These are phyloP conservation scores for Chytriomyces sp. DNA, from an alignment of 192 early-diverging fungal species.

Conservation along the genomic window DNA sequence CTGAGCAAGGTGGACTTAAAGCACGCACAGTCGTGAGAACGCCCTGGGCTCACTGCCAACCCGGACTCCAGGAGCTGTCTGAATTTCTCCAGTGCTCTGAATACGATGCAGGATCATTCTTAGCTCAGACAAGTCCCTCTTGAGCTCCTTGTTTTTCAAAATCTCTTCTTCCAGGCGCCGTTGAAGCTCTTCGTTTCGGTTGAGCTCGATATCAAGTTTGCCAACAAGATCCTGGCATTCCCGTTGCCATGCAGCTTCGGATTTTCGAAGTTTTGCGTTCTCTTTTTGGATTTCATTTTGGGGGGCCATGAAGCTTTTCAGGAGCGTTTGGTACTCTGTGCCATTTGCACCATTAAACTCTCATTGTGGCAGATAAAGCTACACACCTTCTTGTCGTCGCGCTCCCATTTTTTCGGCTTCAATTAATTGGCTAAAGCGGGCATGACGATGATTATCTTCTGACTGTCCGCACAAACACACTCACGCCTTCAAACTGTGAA, in stretches of 20 bases:
- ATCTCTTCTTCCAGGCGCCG: slow-evolving; percentile 39
- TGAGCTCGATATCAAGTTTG: slow-evolving; percentile 54
- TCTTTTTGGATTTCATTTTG: slow-evolving; percentile 52
- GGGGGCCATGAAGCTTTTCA: slow-evolving; percentile 49
- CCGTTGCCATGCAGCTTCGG: slow-evolving; percentile 49
- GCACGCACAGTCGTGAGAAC: too few relatives aligned
- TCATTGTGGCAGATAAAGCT: not conserved
- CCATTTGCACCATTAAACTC: not conserved
- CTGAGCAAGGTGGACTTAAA: too few relatives aligned
- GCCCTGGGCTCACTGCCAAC: too few relatives aligned
- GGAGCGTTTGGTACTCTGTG: slow-evolving; percentile 48
- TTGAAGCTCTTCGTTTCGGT: slow-evolving; percentile 44
- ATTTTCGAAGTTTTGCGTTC: slow-evolving; percentile 37
- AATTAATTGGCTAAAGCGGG: slow-evolving; percentile 41
- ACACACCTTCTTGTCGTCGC: slow-evolving; percentile 47
- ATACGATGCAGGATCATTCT: slow-evolving; percentile 49
- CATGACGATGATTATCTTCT: slow-evolving; percentile 19
- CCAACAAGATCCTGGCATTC: slow-evolving; percentile 56
- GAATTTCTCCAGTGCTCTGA: too few relatives aligned
- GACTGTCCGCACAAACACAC: too few relatives aligned
- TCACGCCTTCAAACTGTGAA: slow-evolving; percentile 51
- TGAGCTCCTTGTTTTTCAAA: slow-evolving; percentile 47
- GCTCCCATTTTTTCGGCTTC: slow-evolving; percentile 48
- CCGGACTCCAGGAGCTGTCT: too few relatives aligned
- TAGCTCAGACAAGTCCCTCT: slow-evolving; percentile 51